Conservation (phyloP, 192 early-diverging fungal species). For the Chytriomyces sp. region DNA sequence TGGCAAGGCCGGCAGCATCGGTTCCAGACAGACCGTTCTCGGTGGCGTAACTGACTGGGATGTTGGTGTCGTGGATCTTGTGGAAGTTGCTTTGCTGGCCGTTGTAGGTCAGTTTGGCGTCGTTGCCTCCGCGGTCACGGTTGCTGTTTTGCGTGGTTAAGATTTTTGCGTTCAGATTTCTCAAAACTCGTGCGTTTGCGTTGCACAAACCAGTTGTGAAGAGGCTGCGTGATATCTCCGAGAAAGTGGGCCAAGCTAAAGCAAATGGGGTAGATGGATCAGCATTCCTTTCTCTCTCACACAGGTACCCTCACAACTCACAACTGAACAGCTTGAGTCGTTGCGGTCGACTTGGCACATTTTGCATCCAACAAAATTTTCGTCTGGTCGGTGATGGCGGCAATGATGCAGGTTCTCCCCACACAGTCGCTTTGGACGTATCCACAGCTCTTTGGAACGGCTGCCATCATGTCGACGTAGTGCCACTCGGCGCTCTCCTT, state of each 20-base stretch:
- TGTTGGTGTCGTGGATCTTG: slow-evolving; percentile 45
- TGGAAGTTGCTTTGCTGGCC: slow-evolving; percentile 37
- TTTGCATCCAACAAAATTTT: slow-evolving; percentile 8
- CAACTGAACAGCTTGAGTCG: slow-evolving; percentile 35
- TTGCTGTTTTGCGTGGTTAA: not conserved
- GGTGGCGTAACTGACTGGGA: slow-evolving; percentile 31
- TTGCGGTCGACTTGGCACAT: slow-evolving; percentile 7
- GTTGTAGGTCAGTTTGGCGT: slow-evolving; percentile 12
- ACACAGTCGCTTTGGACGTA: slow-evolving; percentile 7
- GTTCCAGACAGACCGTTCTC: slow-evolving; percentile 6
- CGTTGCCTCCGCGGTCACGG: slow-evolving; percentile 35
- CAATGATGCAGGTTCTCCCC: slow-evolving; percentile 12
- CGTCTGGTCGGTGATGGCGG: slow-evolving; percentile 33
- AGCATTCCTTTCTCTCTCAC: not conserved
- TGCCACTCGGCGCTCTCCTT: slow-evolving; percentile 17
- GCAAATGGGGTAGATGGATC: not conserved
- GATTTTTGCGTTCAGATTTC: not conserved
- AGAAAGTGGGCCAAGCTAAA: slow-evolving; percentile 47
- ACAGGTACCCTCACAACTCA: not conserved
- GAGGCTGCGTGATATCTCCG: slow-evolving; percentile 54
- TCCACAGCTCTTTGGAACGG: not conserved
- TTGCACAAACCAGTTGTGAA: slow-evolving; percentile 40
- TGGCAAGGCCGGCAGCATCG: not conserved
- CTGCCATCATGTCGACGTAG: not conserved
- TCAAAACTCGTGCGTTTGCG: not conserved